These are phyloP conservation scores for Vaccinium darrowii DNA, from an alignment of 148 eudicot genomes.

Conservation along the genomic window DNA sequence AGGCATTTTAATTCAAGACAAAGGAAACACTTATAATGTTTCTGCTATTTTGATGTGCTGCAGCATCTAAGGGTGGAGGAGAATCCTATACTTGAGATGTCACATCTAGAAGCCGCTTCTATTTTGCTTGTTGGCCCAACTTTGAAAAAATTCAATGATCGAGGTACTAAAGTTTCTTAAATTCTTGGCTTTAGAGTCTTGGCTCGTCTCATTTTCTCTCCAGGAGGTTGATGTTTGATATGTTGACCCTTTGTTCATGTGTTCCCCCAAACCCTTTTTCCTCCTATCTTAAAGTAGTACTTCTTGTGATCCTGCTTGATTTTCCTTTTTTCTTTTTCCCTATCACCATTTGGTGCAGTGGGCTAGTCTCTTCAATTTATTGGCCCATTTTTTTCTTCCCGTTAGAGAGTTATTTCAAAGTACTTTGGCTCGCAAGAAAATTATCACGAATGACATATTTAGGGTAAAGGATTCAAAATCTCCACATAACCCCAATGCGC, in stretches of 20 bases:
- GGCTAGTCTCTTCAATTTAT: conserved; percentile 3
- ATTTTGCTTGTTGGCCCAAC: conserved; percentile 95
- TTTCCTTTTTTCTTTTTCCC: neutral
- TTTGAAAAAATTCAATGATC: conserved; percentile 86
- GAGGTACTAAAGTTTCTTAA: conserved; percentile 41
- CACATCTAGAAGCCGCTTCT: conserved; percentile 91
- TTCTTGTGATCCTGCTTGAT: neutral
- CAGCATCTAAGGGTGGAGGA: conserved; percentile 97
- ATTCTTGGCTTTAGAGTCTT: conserved; percentile 10
- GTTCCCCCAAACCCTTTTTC: conserved; percentile 3
- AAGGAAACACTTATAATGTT: neutral
- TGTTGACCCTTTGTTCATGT: neutral
- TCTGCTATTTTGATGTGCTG: conserved; percentile 32
- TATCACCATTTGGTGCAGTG: neutral
- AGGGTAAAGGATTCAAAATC: neutral
- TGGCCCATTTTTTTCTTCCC: neutral
- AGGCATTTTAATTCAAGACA: neutral
- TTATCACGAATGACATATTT: neutral
- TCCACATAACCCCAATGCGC: neutral
- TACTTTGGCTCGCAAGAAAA: neutral
- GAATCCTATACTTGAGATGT: conserved; percentile 93
- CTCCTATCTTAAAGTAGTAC: neutral
- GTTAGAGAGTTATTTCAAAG: neutral
- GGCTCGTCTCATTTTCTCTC: neutral
- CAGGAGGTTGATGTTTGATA: neutral